Base-by-base conservation (phyloP, 768 basidiomycete genomes). In the Tricholoma sp. region DNA sequence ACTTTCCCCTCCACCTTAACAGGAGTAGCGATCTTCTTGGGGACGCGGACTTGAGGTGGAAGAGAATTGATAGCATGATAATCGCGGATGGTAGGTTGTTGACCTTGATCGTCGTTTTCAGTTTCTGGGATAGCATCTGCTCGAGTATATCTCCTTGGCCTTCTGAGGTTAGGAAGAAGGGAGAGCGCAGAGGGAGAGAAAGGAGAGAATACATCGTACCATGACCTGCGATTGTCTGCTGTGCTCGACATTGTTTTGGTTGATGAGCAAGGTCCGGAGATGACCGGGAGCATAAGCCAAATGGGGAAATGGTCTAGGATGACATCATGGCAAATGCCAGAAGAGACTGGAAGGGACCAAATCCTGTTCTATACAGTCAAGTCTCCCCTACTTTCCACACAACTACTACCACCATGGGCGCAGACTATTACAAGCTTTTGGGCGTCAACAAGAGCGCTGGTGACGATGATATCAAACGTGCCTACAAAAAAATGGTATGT, bases 1-100 rank as follows among this genome's bases (percentile, higher is more conserved):
- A 98, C 94, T 66, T 98, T 98, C 19, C 85, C 86, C 68, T 98
- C 94, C 16, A 98, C 93, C 61, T 85, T 89, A 64, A 98, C 77
- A 0, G 87, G 83, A 0, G 89, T 88, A 0, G 88, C 75, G 19
- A 91, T 83, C 71, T 94, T 94, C 75, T 88, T 90, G 0, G 91
- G 91, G 0, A 93, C 80, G 35, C 86, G 77, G 35, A 92, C 83
- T 47, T 81, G 79, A 0, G 83, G 76, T 0, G 88, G 84, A 0
- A 86, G 65, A 3, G 76, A 67, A 63, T 81, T 87, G 69, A 91
- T 91, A 2, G 90, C 77, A 66, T 85, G 83, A 66, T 92, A 92
- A 69, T 92, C 87, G 46, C 84, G 76, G 29, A 88, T 78, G 29
- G 82, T 80, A 11, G 87, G 83, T 60, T 78, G 70, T 58, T 84